These are phyloP conservation scores for Pichia sp. DNA, from an alignment of 1,139 yeast species.

Conservation along the genomic window DNA sequence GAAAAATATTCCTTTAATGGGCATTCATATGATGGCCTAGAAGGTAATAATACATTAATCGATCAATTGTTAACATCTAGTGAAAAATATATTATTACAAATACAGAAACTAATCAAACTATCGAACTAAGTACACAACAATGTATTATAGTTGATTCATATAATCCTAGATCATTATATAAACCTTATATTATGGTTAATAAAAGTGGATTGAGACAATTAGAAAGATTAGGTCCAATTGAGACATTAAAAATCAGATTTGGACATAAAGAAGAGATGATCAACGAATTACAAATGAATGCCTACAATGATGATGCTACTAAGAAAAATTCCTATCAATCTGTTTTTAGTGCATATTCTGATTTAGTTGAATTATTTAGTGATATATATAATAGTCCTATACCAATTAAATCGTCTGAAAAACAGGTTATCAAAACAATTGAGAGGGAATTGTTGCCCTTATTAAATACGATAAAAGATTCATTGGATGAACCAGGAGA, in stretches of 20 bases:
- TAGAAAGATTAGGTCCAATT: slow-evolving; percentile 22
- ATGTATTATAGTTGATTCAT: slow-evolving; percentile 38
- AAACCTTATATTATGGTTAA: slow-evolving; percentile 39
- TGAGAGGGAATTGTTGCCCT: not conserved
- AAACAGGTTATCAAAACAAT: not conserved
- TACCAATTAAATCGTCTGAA: not conserved
- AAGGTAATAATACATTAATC: slow-evolving; percentile 9
- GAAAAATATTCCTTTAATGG: slow-evolving; percentile 7
- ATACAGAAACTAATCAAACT: slow-evolving; percentile 10
- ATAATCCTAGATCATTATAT: slow-evolving; percentile 23
- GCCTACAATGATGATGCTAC: not conserved
- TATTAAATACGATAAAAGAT: not conserved
- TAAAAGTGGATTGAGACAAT: slow-evolving; percentile 33
- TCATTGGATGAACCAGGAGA: not conserved
- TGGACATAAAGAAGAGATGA: not conserved
- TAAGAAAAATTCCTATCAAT: not conserved
- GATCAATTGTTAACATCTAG: slow-evolving; percentile 17
- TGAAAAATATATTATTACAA: slow-evolving; percentile 15
- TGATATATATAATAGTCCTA: not conserved
- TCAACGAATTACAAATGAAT: not conserved
- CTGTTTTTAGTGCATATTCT: slow-evolving; percentile 1
- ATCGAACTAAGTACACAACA: slow-evolving; percentile 34
- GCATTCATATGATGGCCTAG: slow-evolving; percentile 16
- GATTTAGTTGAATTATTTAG: not conserved
- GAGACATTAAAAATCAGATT: slow-evolving; percentile 10